These are phyloP conservation scores for Gyrodon lividus DNA, from an alignment of 768 basidiomycete genomes.

Conservation along the genomic window DNA sequence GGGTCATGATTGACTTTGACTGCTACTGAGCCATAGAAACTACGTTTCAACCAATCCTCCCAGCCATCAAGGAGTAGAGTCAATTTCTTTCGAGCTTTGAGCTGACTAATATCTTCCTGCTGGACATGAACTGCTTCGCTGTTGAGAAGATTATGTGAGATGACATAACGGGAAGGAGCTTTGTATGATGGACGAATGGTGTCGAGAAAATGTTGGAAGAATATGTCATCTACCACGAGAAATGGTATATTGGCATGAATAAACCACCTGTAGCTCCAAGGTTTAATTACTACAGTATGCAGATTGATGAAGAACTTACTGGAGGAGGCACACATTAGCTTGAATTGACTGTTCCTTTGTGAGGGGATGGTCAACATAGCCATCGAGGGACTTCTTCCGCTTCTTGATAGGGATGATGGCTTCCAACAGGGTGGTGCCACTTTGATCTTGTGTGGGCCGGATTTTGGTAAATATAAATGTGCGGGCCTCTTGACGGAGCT, in stretches of 20 bases:
- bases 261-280: constrained; percentile 4
- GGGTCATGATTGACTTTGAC: constrained; percentile 24
- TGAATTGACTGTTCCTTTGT: background rate
- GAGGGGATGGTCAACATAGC: constrained; percentile 3
- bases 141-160: constrained; percentile 24
- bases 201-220: constrained; percentile 20
- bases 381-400: background rate
- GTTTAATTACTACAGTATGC: background rate
- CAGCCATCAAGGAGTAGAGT: constrained; percentile 35
- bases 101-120: constrained; percentile 15
- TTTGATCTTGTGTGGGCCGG: no score
- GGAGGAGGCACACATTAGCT: background rate
- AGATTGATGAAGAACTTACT: background rate
- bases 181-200: constrained; percentile 25
- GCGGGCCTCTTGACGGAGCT: background rate
- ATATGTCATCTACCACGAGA: constrained; percentile 16
- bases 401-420: background rate
- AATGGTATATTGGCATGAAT: constrained; percentile 29
- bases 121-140: constrained; percentile 21
- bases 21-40: constrained; percentile 28
- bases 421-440: background rate
- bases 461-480: background rate
- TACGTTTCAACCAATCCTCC: constrained; percentile 26
- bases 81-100: constrained; percentile 11
- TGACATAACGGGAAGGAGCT: constrained; percentile 21